Conservation (phyloP, 2,329 filamentous ascomycete species). For the Thelonectria blattea region DNA sequence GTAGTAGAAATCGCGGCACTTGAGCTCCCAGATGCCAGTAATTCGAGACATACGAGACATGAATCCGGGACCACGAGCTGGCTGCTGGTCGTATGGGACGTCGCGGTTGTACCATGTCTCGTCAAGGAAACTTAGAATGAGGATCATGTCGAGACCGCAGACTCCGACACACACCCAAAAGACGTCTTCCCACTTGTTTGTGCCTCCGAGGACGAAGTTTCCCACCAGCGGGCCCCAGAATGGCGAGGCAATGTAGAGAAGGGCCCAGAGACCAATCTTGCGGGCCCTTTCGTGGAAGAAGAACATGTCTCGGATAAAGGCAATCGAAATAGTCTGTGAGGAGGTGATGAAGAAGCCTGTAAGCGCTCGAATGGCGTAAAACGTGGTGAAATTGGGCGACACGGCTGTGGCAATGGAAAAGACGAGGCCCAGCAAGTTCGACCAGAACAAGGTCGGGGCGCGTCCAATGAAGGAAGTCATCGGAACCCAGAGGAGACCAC, state of each 20-base stretch:
- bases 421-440: conserved; percentile 24
- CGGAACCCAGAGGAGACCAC: conserved; percentile 28
- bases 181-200: conserved; percentile 51
- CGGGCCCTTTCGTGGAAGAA: conserved; percentile 62
- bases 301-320: conserved; percentile 63
- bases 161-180: conserved; percentile 56
- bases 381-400: conserved; percentile 19
- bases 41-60: conserved; percentile 34
- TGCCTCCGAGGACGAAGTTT: conserved; percentile 53
- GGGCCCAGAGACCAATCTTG: conserved; percentile 56
- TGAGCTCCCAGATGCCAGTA: conserved; percentile 24
- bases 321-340: conserved; percentile 51
- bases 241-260: conserved; percentile 47
- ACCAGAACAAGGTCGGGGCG: conserved; percentile 30
- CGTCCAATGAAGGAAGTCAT: conserved; percentile 29
- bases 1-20: conserved; percentile 27
- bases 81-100: conserved; percentile 45
- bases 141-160: conserved; percentile 45
- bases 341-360: conserved; percentile 53
- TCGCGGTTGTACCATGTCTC: conserved; percentile 59
- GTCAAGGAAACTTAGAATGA: conserved; percentile 50
- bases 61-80: conserved; percentile 39
- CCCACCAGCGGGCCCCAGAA: conserved; percentile 52
- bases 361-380: conserved; percentile 19
- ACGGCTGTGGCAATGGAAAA: conserved; percentile 23